Conservation (phyloP, 306 rosid genomes). For the Acacia melanoxylon region DNA sequence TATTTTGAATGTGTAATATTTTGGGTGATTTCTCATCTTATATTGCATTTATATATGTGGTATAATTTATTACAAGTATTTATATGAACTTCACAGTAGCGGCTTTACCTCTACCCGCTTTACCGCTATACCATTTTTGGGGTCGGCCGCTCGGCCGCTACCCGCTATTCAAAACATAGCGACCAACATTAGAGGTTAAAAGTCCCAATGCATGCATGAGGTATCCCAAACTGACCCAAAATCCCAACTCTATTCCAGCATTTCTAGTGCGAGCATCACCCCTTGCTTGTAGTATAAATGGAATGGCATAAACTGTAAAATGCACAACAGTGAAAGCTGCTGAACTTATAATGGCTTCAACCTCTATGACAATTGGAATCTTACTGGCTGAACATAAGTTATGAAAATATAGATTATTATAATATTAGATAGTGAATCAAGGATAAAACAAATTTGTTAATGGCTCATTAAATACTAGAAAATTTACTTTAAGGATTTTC, state of each 20-base stretch:
- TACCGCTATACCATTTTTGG: too few relatives aligned
- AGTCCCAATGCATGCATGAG: conserved; percentile 79
- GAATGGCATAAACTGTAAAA: conserved; percentile 58
- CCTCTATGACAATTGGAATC: conserved; percentile 76
- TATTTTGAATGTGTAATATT: too few relatives aligned
- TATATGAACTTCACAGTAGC: too few relatives aligned
- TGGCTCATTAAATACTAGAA: background rate
- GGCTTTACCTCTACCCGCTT: too few relatives aligned
- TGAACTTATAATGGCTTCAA: conserved; percentile 64
- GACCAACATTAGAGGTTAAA: too few relatives aligned
- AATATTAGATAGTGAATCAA: background rate
- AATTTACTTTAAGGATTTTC: background rate
- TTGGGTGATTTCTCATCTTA: too few relatives aligned
- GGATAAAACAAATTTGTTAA: background rate
- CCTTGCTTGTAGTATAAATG: conserved; percentile 50
- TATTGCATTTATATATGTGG: too few relatives aligned
- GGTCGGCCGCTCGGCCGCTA: too few relatives aligned
- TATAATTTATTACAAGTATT: too few relatives aligned
- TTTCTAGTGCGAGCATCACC: conserved; percentile 52
- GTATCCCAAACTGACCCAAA: conserved; percentile 83
- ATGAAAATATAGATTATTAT: background rate
- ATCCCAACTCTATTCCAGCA: conserved; percentile 81
- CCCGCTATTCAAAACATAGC: too few relatives aligned
- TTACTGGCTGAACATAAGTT: conserved; percentile 59
- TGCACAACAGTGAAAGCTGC: conserved; percentile 74